Base-by-base conservation (phyloP, 805 yeast species). In the Scheffersomyces ergatensis region DNA sequence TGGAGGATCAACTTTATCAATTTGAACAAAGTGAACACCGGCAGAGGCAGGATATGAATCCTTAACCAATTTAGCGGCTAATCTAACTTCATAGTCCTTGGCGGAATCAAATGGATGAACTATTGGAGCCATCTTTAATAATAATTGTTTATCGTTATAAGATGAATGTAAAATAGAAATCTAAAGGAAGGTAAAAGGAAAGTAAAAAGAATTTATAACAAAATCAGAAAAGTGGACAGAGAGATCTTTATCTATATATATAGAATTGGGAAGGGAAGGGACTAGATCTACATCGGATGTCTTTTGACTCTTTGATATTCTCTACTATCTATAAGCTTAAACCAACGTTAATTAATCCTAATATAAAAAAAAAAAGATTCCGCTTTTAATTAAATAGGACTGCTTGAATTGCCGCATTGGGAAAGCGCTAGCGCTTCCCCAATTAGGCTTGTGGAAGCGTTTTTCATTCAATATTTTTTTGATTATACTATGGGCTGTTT, bases 1-100 rank as follows among this genome's bases (percentile, higher is more conserved):
- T 45, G 95, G 90, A 25, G 95, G 95, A 57, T 86, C 95, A 35
- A 77, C 51, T 58, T 81, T 74, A 57, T 84, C 90, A 45, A 82
- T 64, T 58, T 79, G 85, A 38, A 77, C 72, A 59, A 83, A 83
- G 59, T 81, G 85, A 39, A 82, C 78, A 49, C 70, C 65, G 36
- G 72, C 77, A 14, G 65, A 54, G 24, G 77, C 77, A 15, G 78
- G 72, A 55, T 76, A 63, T 39, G 75, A 55, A 56, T 78, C 83
- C 64, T 82, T 82, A 62, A 82, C 65, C 45, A 82, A 70, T 61
- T 79, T 78, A 38, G 82, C 55, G 33, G 85, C 77, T 47, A 72
- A 60, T 58, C 74, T 69, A 53, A 81, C 63, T 65, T 82, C 89
- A 37, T 60, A 71, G 49, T 80, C 85, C 34, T 74, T 69, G 49